Base-by-base conservation (phyloP, 306 rosid genomes). In the Cicer chorassanicum region DNA sequence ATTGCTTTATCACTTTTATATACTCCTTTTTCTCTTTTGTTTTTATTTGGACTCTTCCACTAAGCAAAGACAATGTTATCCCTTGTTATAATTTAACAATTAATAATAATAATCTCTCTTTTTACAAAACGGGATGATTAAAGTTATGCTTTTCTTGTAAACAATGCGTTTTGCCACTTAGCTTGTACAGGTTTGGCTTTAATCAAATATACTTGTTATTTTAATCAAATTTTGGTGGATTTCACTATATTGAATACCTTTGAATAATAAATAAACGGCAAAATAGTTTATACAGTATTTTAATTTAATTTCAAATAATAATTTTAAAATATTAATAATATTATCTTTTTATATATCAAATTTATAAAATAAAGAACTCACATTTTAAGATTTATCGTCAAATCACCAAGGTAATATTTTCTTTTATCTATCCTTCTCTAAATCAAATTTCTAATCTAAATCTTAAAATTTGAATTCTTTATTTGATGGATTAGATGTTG, bases 81-180 rank as follows among this genome's bases (percentile, higher is more conserved):
- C 84, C 75, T 77, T 7, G 10, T 6, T 65, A 6, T 21, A 6
- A n/a, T 24, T 12, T 29, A 29, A 29, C 5, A 29, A 29, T 29
- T 29, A 29, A 29, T 29, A 29, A 29, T 29, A 29, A 61, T 44
- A 16, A 63, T 42, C 44, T 42, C 71, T 42, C 44, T 42, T 72
- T 63, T 76, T 38, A 24, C 59, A 14, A 43, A 50, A 63, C 13
- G 15, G 19, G 48, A 74, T 78, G 19, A 64, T 78, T 74, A 70
- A 81, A 84, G 84, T 65, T 81, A 75, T 84, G 82, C 86, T 85
- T 84, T 85, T 75, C 85, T 46, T 85, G 71, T 0, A 11, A 57
- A 78, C 81, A 34, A 70, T 84, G 81, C 81, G 63, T 18, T 65
- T 81, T 63, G 16, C 54, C 80, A 55, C 65, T 6, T 1, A 24